Conservation (phyloP, 2,329 filamentous ascomycete genomes). For the Fusarium tanahbumbuense region DNA sequence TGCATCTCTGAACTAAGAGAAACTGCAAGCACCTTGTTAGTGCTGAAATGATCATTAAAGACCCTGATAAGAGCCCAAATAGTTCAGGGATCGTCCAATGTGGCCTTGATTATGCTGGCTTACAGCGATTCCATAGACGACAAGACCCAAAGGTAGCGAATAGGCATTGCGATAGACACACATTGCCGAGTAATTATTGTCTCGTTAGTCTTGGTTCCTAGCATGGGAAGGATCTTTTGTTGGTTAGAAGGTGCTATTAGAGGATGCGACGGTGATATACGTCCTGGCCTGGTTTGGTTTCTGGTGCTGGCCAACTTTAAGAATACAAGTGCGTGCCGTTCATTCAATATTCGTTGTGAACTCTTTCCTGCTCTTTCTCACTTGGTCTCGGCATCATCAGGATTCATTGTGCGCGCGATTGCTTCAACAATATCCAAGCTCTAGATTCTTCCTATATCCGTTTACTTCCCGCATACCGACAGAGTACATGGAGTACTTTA, state of each 20-base stretch:
- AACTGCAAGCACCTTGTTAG: conserved; percentile 36
- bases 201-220: conserved; percentile 36
- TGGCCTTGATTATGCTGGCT: conserved; percentile 20
- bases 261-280: conserved; percentile 22
- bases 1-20: conserved; percentile 33
- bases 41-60: conserved; percentile 18
- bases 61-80: conserved; percentile 35
- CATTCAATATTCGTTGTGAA: not conserved
- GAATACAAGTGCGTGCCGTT: conserved; percentile 31
- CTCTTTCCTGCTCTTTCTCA: conserved; percentile 11
- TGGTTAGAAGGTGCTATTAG: conserved; percentile 25
- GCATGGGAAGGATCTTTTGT: conserved; percentile 22
- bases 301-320: conserved; percentile 32
- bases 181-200: conserved; percentile 5
- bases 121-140: conserved; percentile 16
- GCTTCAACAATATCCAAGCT: conserved; percentile 1
- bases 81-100: conserved; percentile 33
- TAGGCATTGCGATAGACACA: conserved; percentile 15
- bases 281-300: conserved; percentile 7
- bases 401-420: not conserved
- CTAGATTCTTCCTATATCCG: not conserved
- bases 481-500: conserved; percentile 36
- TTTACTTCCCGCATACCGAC: not conserved
- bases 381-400: not conserved
- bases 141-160: conserved; percentile 41